Base-by-base conservation (phyloP, 768 basidiomycete species). In the Tricholoma sp. region DNA sequence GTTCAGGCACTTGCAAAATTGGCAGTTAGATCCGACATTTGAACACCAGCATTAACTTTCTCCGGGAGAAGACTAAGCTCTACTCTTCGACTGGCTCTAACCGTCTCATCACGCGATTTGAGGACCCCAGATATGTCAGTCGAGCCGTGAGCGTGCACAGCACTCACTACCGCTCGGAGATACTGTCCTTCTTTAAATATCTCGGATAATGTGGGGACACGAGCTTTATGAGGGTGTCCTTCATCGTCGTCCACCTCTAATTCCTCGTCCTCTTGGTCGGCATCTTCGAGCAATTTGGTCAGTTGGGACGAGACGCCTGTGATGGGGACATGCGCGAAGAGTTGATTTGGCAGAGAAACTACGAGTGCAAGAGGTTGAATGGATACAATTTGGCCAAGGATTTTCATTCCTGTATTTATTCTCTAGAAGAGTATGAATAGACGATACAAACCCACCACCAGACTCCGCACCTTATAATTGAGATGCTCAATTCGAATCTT, bases 321-420 rank as follows among this genome's bases (percentile, higher is more conserved):
- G 60, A 99, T 92, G 20, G 96, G 95, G 33, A 98, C 80, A 71
- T 99, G 94, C 8, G 83, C 97, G 61, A 91, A 82, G 37, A 99
- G 84, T 72, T 98, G 95, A 64, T 95, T 91, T 15, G 97, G 96
- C n/a, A 99, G 79, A 15, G 96, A 98, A 29, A 98, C 77, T 56
- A 98, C 81, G 57, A 99, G 80, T 45, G 92, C 89, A 34, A 99
- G 84, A 10, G 95, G 91, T 59, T 92, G 84, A 52, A 98, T 81
- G 28, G 88, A 81, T 62, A 91, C 80, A 52, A 99, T 81, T 73
- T 94, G 89, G n/a, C 86, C 88, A 34, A 98, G 75, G 18, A 98
- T 80, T 66, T 86, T 93, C 81, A 93, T 94, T 36, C 94, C 95
- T 34, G 85, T 74, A 44, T 77, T 72, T 11, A 97, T 74, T 62